Evolutionary conservation across 331 rosid genomes (phyloP).

Genomic region (Malus hybrid): DNA sequence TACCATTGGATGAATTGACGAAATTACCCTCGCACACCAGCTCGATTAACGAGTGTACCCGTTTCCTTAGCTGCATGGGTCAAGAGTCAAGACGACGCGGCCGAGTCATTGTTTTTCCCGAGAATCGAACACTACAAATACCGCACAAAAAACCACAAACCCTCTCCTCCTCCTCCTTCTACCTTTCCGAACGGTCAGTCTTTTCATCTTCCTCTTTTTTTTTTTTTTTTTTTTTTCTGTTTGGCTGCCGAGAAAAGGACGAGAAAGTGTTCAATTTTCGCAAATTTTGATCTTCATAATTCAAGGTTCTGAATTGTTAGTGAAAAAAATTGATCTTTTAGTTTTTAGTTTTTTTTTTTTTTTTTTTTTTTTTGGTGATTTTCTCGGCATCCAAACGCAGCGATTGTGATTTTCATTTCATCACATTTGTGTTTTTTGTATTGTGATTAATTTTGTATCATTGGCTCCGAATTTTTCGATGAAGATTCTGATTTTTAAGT

Average conservation of each 20-base stretch:
- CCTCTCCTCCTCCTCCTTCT: neutral
- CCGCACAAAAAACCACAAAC: neutral
- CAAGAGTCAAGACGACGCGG: neutral
- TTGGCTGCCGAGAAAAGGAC: neutral
- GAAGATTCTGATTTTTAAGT: neutral
- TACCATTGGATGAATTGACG: neutral
- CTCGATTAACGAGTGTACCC: slow-evolving; percentile 21
- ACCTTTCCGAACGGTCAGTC: slow-evolving; percentile 14
- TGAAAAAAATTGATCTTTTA: neutral
- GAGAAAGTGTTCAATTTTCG: neutral
- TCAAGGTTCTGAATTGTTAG: neutral
- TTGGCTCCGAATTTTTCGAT: neutral
- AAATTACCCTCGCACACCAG: slow-evolving; percentile 6
- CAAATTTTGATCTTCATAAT: neutral
- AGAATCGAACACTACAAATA: slow-evolving; percentile 20
- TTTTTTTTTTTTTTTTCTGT: neutral
- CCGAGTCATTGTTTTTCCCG: neutral
- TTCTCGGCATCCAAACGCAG: neutral
- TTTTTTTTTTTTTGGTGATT: neutral
- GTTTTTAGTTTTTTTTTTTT: neutral
- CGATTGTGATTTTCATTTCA: neutral
- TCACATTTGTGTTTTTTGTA: neutral
- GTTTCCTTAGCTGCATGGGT: slow-evolving; percentile 31
- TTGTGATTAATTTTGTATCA: neutral
- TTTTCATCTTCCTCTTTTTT: neutral